Base-by-base conservation (phyloP, 2,329 filamentous ascomycete genomes). In the Didymellaceae sp. region DNA sequence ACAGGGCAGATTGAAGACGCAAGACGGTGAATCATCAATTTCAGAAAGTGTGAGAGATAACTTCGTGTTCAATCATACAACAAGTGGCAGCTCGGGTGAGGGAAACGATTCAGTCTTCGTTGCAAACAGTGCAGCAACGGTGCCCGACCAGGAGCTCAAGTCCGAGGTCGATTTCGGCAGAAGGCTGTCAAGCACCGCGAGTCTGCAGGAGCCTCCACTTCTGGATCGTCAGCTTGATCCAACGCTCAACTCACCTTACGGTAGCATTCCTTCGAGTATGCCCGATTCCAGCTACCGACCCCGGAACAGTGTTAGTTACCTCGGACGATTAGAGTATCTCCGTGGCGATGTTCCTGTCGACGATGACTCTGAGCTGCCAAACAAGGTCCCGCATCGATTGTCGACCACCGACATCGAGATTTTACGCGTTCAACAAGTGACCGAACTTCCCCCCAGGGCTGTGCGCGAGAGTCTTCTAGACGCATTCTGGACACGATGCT, bases 401-500 rank as follows among this genome's bases (percentile, higher is more conserved):
- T 68, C 66, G 2, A 61, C 62, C 10, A 63, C 58, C 10, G 68
- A 71, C 30, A 45, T 68, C 9, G 60, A 66, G 20, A 68, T 69
- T 10, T 34, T 71, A 26, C 58, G 59, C 8, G 52, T 67, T 8
- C 68, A 68, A 34, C 54, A 60, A 17, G 67, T 69, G 5, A 61
- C 58, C 8, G 67, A 69, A 16, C 43, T 71, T 25, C 66, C 68
- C 7, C 57, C 67, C 35, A 57, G 64, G 47, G 30, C 67, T 0
- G 63, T 74, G 13, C 71, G 74, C 5, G 67, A 67, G 33, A 68
- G 68, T 14, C 45, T 77, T 9, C 68, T 76, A 46, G 63, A 74
- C n/a, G 68, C 67, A 6, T 77, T 76, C 34, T 73, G 72, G 63
- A 68, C 62, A 24, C 69, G 72, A 26, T 76, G 75, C 44, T 70